phyloP scores from a whole-genome alignment of 2,329 filamentous ascomycete species.

The Teratosphaeriaceae sp. region DNA sequence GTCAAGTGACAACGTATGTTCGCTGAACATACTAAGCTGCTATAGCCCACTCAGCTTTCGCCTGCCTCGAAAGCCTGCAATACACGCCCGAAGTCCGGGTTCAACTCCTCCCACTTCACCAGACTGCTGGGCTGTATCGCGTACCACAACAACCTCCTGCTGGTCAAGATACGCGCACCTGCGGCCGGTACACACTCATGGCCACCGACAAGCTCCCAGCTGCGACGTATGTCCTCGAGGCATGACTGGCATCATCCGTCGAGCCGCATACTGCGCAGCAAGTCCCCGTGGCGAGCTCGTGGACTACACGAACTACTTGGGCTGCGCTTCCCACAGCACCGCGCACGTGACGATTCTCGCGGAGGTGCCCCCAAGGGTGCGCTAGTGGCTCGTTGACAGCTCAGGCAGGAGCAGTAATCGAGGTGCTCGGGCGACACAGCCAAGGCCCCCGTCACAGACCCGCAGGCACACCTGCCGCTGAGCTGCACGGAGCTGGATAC shows the following conservation, averaged over 20 bases:
- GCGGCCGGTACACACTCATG: constrained; percentile 7
- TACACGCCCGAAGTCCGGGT: constrained; percentile 4
- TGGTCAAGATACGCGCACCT: constrained; percentile 12
- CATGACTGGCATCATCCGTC: constrained; percentile 15
- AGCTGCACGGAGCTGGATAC: neutral
- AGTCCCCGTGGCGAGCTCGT: constrained; percentile 8
- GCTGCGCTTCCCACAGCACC: constrained; percentile 7
- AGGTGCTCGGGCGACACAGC: constrained; percentile 8
- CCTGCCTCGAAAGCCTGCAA: neutral
- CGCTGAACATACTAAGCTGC: no score
- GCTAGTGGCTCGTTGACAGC: constrained; percentile 17
- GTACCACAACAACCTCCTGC: constrained; percentile 13
- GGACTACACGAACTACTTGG: constrained; percentile 6
- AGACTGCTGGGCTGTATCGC: constrained; percentile 12
- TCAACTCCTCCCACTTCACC: constrained; percentile 12
- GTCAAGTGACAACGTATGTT: no score
- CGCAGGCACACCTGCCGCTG: constrained; percentile 14
- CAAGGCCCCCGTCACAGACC: constrained; percentile 9
- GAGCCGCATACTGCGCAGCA: constrained; percentile 14
- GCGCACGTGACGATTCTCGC: constrained; percentile 11
- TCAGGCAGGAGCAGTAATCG: constrained; percentile 19
- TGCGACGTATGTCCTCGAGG: constrained; percentile 14
- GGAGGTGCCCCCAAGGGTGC: constrained; percentile 16
- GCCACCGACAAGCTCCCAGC: constrained; percentile 9
- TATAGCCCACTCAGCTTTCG: no score